Conservation (phyloP, 495 filamentous ascomycete genomes). For the Podospora fimiseda region DNA sequence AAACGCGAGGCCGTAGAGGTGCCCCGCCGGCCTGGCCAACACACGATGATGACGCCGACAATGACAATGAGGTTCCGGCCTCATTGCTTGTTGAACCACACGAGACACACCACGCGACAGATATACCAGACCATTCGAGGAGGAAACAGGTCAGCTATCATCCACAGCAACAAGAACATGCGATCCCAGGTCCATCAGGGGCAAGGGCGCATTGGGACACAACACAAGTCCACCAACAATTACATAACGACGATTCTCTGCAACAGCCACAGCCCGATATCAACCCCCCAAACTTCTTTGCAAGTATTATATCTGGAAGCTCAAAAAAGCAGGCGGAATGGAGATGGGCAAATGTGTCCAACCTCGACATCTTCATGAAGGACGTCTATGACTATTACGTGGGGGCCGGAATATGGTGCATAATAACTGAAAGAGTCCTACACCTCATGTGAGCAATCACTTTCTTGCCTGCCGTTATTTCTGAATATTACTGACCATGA, state of each 20-base stretch:
- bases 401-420: slow-evolving; percentile 85
- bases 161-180: slow-evolving; percentile 4
- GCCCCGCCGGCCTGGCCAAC: slow-evolving; percentile 27
- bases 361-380: slow-evolving; percentile 83
- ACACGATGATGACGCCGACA: slow-evolving; percentile 70
- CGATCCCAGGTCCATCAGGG: slow-evolving; percentile 47
- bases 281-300: slow-evolving; percentile 25
- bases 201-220: slow-evolving; percentile 62
- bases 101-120: slow-evolving; percentile 12
- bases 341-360: slow-evolving; percentile 90
- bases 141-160: slow-evolving; percentile 14
- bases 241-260: slow-evolving; percentile 44
- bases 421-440: slow-evolving; percentile 61
- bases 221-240: slow-evolving; percentile 53
- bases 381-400: slow-evolving; percentile 89
- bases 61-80: slow-evolving; percentile 91
- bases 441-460: slow-evolving; percentile 62
- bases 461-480: slow-evolving; percentile 16
- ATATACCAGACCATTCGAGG: slow-evolving; percentile 7
- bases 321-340: slow-evolving; percentile 85
- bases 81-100: slow-evolving; percentile 74
- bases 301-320: slow-evolving; percentile 42
- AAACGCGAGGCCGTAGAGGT: slow-evolving; percentile 14
- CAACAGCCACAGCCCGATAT: slow-evolving; percentile 9
- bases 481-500: slow-evolving; percentile 10